Evolutionary conservation across 768 basidiomycete species (phyloP).

Genomic region (Cubamyces sp.): DNA sequence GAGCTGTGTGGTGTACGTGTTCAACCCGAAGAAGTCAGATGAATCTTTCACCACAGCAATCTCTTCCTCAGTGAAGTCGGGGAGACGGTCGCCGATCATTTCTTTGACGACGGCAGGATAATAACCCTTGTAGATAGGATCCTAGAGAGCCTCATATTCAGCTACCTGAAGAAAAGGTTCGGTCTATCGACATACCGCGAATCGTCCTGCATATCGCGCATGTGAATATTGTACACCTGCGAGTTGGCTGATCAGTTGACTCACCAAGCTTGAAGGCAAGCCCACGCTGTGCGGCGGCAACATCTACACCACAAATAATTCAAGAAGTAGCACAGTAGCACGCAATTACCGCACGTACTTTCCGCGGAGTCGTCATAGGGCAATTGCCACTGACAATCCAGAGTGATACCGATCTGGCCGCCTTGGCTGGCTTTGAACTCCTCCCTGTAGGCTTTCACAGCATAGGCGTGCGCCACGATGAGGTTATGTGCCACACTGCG

Average conservation of each 20-base stretch:
- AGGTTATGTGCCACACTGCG: constrained; percentile 68
- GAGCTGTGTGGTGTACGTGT: constrained; percentile 71
- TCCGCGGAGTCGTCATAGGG: constrained; percentile 71
- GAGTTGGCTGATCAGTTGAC: neutral
- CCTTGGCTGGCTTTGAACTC: constrained; percentile 64
- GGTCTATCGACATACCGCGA: constrained; percentile 15
- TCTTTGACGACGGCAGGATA: constrained; percentile 65
- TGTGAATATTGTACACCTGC: no score
- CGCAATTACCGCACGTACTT: constrained; percentile 48
- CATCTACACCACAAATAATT: constrained; percentile 32
- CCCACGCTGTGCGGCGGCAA: constrained; percentile 45
- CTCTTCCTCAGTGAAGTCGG: constrained; percentile 60
- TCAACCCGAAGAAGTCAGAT: constrained; percentile 75
- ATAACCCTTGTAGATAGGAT: constrained; percentile 72
- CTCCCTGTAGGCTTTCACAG: constrained; percentile 69
- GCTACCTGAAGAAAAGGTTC: no score
- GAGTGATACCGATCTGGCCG: constrained; percentile 75
- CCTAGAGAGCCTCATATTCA: constrained; percentile 38
- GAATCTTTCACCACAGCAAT: constrained; percentile 60
- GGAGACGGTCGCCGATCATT: constrained; percentile 61
- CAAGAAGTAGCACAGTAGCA: neutral
- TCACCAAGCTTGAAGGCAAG: constrained; percentile 47
- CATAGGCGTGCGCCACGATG: constrained; percentile 70
- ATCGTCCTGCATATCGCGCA: constrained; percentile 10
- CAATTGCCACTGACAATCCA: constrained; percentile 78